Percentiles rank a stretch among this genome's conserved stretches.
Conservation (phyloP, 139 green algal species). For the Chlorella sp. region DNA sequence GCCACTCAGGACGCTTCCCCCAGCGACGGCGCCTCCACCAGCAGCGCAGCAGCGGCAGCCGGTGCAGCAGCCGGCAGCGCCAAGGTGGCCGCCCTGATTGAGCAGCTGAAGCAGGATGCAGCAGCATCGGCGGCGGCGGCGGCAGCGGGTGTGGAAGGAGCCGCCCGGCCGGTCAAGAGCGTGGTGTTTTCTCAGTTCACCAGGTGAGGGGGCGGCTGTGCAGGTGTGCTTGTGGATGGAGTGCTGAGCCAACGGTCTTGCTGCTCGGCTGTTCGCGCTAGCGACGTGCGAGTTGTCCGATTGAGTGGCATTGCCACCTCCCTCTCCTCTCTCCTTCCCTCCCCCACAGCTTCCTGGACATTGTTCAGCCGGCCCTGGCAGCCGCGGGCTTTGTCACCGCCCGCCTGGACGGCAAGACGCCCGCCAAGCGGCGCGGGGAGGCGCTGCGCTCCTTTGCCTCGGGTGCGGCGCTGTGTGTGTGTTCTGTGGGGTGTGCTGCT, state of each 20-base stretch:
- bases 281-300: too few relatives aligned
- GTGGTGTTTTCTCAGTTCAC: conserved; percentile 96
- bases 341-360: conserved; percentile 78
- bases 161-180: conserved; percentile 60
- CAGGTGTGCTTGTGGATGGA: too few relatives aligned
- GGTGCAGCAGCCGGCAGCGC: background rate
- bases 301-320: too few relatives aligned
- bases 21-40: background rate
- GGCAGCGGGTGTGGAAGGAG: conserved; percentile 21
- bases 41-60: background rate
- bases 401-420: conserved; percentile 88
- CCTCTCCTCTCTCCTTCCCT: too few relatives aligned
- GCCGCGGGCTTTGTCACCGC: background rate
- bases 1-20: background rate
- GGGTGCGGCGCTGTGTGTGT: background rate
- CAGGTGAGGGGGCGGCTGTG: background rate
- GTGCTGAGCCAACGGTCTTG: too few relatives aligned
- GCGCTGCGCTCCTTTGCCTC: conserved; percentile 80
- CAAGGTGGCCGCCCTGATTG: conserved; percentile 65
- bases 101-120: conserved; percentile 34
- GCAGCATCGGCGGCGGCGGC: background rate
- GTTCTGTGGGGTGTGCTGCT: too few relatives aligned
- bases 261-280: too few relatives aligned
- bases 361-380: conserved; percentile 78
- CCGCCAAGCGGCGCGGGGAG: conserved; percentile 61